Base-by-base conservation (phyloP, 1,284 basidiomycete species). In the Tilletiopsis washingtonensis region DNA sequence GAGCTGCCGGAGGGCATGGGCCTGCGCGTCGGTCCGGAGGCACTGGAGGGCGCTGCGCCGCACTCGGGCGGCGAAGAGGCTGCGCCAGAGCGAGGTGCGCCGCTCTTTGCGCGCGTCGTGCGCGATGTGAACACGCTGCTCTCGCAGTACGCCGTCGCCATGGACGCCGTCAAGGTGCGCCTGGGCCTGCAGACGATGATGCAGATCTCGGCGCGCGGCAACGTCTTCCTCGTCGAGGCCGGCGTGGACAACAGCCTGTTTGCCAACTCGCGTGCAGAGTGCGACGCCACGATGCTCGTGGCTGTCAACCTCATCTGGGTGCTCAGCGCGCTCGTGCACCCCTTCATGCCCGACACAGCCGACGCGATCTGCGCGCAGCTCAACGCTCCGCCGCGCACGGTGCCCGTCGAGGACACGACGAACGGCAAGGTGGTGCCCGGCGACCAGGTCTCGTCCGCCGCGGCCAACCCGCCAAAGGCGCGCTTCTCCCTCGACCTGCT, bases 271-370 rank as follows among this genome's bases (percentile, higher is more conserved):
- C 88, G 89, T 1, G 80, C 81, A 56, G 84, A 90, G 55, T 94
- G 91, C 65, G 90, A 86, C 4, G 84, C 88, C 67, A 90, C 97
- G 57, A 78, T 97, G 56, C 83, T 88, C 9, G 56, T 91, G 52
- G 86, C 90, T 20, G 76, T 91, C 74, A 97, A 97, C 77, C 78
- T 99, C 61, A 94, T 98, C 74, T 98, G 94, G 75, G 76, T 85
- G 25, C 80, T 99, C 51, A 86, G 88, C 11, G 84, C 84, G 26
- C 77, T 94, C 58, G 76, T 90, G 59, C 86, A 91, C 72, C 93
- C 94, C 0, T 99, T 91, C 82, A 97, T 99, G 91, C 94, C 94
- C 34, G 80, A 83, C 21, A 93, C 88, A 0, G 82, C 85, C 23
- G 82, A 83, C 19, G 79, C 83, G 7, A 91, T 99, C 55, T 80